Evolutionary conservation across 2,329 filamentous ascomycete genomes (phyloP).

Genomic region (Aspergillus flavus): DNA sequence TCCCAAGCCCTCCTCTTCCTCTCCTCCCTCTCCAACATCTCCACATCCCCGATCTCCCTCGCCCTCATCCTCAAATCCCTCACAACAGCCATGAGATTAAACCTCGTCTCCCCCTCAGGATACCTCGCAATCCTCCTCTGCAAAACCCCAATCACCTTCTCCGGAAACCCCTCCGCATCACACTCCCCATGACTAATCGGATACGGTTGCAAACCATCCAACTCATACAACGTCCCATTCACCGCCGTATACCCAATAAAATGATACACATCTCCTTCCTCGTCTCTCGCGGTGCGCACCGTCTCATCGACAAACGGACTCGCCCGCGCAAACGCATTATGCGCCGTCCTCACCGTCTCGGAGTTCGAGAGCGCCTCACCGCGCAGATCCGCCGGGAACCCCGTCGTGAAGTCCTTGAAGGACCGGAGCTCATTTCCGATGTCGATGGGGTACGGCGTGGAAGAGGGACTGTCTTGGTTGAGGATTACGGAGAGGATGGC

Average conservation of each 20-base stretch:
- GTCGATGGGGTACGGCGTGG: conserved; percentile 53
- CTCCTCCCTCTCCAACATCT: conserved; percentile 77
- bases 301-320: conserved; percentile 95
- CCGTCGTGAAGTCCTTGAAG: conserved; percentile 87
- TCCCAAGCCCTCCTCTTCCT: conserved; percentile 83
- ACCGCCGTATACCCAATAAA: conserved; percentile 94
- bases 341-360: conserved; percentile 72
- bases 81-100: conserved; percentile 93
- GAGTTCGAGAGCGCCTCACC: conserved; percentile 73
- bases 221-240: conserved; percentile 81
- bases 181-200: conserved; percentile 87
- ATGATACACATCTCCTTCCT: conserved; percentile 86
- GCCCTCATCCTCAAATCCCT: conserved; percentile 78
- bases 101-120: conserved; percentile 83
- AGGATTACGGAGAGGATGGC: conserved; percentile 88
- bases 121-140: conserved; percentile 83
- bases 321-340: conserved; percentile 87
- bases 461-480: conserved; percentile 65
- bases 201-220: conserved; percentile 90
- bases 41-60: conserved; percentile 77
- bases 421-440: conserved; percentile 71
- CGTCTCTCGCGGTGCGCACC: conserved; percentile 67
- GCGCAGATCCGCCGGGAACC: conserved; percentile 74
- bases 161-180: conserved; percentile 69
- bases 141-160: conserved; percentile 82